These are phyloP conservation scores for Pyrenopolyporus hunteri DNA, from an alignment of 495 filamentous ascomycete genomes.

Conservation along the genomic window DNA sequence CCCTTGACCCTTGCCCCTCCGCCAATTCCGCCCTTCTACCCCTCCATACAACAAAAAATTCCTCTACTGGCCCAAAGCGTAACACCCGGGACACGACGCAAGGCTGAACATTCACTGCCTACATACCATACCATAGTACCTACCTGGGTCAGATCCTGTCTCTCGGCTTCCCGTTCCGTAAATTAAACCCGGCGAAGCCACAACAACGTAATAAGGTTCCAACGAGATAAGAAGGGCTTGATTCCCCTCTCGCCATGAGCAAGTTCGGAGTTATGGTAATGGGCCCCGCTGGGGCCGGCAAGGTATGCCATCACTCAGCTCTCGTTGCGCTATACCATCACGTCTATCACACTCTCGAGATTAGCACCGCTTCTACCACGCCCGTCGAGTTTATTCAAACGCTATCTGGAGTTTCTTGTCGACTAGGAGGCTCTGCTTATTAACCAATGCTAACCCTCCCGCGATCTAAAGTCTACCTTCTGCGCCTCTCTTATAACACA, in stretches of 20 bases:
- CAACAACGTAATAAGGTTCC: neutral
- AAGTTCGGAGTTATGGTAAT: constrained; percentile 95
- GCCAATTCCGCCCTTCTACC: constrained; percentile 1
- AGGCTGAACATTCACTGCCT: constrained; percentile 33
- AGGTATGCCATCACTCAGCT: constrained; percentile 56
- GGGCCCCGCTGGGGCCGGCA: constrained; percentile 88
- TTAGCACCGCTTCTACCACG: too few species aligned
- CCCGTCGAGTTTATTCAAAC: neutral
- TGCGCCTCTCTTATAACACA: constrained; percentile 92
- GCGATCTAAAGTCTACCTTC: constrained; percentile 82
- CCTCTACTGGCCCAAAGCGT: constrained; percentile 1
- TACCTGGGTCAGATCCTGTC: neutral
- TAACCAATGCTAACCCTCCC: constrained; percentile 1
- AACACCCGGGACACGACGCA: constrained; percentile 8
- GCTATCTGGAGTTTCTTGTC: neutral
- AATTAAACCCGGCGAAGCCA: neutral
- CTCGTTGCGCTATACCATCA: neutral
- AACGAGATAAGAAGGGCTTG: neutral
- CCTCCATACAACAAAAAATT: constrained; percentile 31
- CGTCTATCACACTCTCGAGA: too few species aligned
- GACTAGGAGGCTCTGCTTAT: neutral
- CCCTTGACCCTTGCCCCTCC: constrained; percentile 13
- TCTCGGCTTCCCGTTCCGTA: neutral
- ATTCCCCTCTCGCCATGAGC: constrained; percentile 71
- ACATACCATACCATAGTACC: too few species aligned